A percentile compares a stretch with the other conserved stretches of the same genome.
These are phyloP conservation scores for Lactarius trivialis DNA, from an alignment of 768 basidiomycete genomes.

Conservation along the genomic window DNA sequence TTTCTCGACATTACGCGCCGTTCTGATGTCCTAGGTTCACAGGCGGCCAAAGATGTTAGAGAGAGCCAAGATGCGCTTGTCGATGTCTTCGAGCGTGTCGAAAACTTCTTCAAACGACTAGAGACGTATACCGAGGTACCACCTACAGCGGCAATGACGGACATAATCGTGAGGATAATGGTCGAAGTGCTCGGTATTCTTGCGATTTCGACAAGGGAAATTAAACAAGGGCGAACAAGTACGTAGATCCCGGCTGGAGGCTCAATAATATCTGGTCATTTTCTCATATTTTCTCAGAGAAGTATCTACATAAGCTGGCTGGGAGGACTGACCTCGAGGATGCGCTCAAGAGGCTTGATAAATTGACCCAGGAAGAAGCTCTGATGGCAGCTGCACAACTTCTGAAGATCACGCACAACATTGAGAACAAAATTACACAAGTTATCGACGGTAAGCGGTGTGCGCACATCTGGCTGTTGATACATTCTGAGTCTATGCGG, in stretches of 20 bases:
- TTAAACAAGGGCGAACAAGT: background rate
- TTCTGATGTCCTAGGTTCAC: background rate
- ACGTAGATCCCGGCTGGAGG: too few species aligned
- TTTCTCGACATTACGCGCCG: background rate
- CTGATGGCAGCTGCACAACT: background rate
- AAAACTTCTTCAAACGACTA: background rate
- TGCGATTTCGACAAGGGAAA: background rate
- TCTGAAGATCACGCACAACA: background rate
- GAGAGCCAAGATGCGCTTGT: background rate
- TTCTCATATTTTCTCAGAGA: background rate
- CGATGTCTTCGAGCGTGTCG: background rate
- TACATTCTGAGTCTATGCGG: background rate
- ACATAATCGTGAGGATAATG: background rate
- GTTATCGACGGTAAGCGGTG: background rate
- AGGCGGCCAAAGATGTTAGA: background rate
- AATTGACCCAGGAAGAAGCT: background rate
- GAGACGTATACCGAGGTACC: background rate
- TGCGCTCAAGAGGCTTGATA: background rate
- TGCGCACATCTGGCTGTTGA: background rate
- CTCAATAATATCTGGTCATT: background rate
- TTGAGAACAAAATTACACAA: background rate
- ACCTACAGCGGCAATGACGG: background rate
- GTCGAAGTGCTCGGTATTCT: background rate
- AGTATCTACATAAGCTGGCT: background rate
- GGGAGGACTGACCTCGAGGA: background rate